phyloP scores from a whole-genome alignment of 768 basidiomycete genomes.

The Termitomyces eurrhizus region DNA sequence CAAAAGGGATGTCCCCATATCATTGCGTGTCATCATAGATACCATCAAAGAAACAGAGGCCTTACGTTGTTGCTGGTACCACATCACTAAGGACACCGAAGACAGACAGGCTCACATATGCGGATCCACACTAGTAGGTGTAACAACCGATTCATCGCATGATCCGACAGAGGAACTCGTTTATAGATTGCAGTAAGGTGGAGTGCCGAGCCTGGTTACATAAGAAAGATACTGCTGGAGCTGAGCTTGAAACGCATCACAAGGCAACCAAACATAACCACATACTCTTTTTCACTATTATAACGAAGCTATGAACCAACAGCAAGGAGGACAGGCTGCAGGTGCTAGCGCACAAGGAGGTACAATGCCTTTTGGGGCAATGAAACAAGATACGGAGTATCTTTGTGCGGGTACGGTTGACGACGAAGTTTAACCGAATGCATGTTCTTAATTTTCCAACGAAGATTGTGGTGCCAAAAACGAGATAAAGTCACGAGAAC shows the following conservation, averaged over 20 bases:
- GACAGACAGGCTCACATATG: not conserved
- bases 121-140: not conserved
- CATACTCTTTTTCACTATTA: slow-evolving; percentile 14
- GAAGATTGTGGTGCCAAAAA: slow-evolving; percentile 91
- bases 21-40: slow-evolving; percentile 10
- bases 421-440: not conserved
- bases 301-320: slow-evolving; percentile 23
- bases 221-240: too few species aligned
- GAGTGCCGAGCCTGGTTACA: too few species aligned
- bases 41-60: slow-evolving; percentile 12
- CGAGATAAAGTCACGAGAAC: slow-evolving; percentile 86
- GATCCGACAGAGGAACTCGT: slow-evolving; percentile 3
- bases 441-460: slow-evolving; percentile 12
- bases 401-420: slow-evolving; percentile 69
- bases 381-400: slow-evolving; percentile 73
- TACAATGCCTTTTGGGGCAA: slow-evolving; percentile 29
- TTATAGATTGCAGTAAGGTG: too few species aligned
- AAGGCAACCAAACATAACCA: slow-evolving; percentile 15
- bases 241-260: not conserved
- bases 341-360: slow-evolving; percentile 19
- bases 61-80: slow-evolving; percentile 9
- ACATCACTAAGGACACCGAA: slow-evolving; percentile 8
- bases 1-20: not conserved
- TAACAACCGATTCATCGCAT: slow-evolving; percentile 7
- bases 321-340: slow-evolving; percentile 17